A percentile compares a stretch with the other conserved stretches of the same genome.
phyloP scores from a whole-genome alignment of 2,329 filamentous ascomycete species.

The Grosmannia penicillata region DNA sequence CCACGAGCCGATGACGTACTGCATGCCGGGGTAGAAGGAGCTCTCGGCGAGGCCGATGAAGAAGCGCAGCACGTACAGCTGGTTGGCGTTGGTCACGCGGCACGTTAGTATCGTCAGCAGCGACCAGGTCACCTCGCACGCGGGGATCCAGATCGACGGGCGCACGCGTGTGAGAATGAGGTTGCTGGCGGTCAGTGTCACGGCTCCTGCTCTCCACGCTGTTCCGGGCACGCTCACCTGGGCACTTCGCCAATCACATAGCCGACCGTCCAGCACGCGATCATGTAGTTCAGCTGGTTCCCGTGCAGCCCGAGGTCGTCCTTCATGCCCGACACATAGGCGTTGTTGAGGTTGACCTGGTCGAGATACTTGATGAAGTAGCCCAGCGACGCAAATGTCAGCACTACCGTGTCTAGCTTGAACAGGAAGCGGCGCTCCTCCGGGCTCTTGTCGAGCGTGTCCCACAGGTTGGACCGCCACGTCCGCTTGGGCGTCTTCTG shows the following conservation, averaged over 20 bases:
- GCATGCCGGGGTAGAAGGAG: constrained; percentile 23
- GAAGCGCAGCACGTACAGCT: constrained; percentile 27
- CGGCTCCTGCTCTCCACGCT: no score
- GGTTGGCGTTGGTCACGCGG: constrained; percentile 17
- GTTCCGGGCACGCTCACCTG: constrained; percentile 10
- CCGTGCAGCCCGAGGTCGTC: constrained; percentile 24
- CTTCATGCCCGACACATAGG: constrained; percentile 31
- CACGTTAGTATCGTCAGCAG: constrained; percentile 19
- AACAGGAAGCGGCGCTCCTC: constrained; percentile 18
- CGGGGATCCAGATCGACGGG: constrained; percentile 27
- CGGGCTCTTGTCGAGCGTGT: constrained; percentile 24
- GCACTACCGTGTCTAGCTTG: constrained; percentile 18
- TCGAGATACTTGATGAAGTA: constrained; percentile 31
- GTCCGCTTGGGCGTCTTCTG: constrained; percentile 12
- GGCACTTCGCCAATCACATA: constrained; percentile 24
- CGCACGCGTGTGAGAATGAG: constrained; percentile 24
- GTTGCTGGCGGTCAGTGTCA: constrained; percentile 10
- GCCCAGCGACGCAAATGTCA: constrained; percentile 23
- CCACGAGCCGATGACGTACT: constrained; percentile 30
- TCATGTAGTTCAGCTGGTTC: constrained; percentile 24
- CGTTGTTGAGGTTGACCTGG: constrained; percentile 22
- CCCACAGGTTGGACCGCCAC: constrained; percentile 34
- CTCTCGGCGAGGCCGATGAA: constrained; percentile 27
- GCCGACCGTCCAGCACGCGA: constrained; percentile 19
- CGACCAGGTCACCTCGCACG: constrained; percentile 22